Conservation (phyloP, 2,329 filamentous ascomycete genomes). For the Emydomyces testavorans region DNA sequence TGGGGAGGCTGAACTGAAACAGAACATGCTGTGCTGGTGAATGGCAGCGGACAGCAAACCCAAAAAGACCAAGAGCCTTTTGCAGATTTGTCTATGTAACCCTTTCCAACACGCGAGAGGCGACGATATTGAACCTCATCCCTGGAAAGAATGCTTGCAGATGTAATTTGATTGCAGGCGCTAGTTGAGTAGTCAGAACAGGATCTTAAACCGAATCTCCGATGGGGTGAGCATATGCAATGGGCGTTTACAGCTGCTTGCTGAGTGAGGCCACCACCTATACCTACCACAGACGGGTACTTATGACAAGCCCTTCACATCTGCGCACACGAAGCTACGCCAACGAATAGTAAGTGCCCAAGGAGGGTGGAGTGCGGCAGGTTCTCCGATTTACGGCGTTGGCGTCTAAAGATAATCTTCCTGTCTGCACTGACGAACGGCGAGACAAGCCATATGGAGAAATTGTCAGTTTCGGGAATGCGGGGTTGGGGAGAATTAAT, state of each 20-base stretch:
- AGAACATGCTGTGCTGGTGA: neutral
- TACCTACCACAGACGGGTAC: too few species aligned
- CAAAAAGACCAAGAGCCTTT: neutral
- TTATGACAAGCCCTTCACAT: too few species aligned
- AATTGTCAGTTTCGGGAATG: slow-evolving; percentile 5
- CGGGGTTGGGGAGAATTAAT: slow-evolving; percentile 6
- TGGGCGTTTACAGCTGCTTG: too few species aligned
- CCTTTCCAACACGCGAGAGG: slow-evolving; percentile 11
- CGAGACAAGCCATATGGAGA: neutral
- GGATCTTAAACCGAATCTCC: neutral
- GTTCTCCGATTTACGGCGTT: neutral
- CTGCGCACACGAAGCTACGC: neutral
- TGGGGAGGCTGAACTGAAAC: neutral
- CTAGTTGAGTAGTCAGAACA: slow-evolving; percentile 6
- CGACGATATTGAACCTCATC: slow-evolving; percentile 6
- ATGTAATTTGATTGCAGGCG: neutral
- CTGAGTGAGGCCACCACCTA: too few species aligned
- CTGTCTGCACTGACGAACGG: neutral
- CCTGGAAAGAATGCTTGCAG: slow-evolving; percentile 10
- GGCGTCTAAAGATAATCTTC: neutral
- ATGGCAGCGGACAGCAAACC: neutral
- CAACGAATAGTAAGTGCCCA: too few species aligned
- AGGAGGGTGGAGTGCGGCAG: slow-evolving; percentile 1
- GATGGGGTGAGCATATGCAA: too few species aligned
- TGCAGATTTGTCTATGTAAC: slow-evolving; percentile 9